A percentile compares a stretch with the other conserved stretches of the same genome.
Conservation (phyloP, 2,329 filamentous ascomycete species). For the Cryphonectria parasitica region DNA sequence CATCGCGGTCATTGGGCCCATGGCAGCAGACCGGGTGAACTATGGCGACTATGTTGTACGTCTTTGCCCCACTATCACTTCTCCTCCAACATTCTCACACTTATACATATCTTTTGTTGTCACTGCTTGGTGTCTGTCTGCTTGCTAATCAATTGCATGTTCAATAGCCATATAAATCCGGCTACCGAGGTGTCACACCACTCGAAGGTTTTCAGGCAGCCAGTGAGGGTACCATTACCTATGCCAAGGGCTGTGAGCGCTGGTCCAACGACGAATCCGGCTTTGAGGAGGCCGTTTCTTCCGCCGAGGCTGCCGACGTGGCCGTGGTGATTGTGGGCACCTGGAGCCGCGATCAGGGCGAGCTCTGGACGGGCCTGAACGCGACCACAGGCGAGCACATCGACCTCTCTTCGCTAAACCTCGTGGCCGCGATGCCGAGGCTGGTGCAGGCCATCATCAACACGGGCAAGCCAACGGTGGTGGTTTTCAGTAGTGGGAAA, state of each 20-base stretch:
- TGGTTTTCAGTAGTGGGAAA: constrained; percentile 72
- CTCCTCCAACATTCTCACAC: neutral
- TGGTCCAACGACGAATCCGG: constrained; percentile 73
- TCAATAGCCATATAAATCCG: constrained; percentile 60
- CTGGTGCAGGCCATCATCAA: constrained; percentile 70
- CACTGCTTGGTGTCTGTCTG: neutral
- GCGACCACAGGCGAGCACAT: constrained; percentile 78
- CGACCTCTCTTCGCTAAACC: constrained; percentile 64
- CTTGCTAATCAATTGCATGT: constrained; percentile 5
- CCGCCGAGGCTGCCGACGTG: constrained; percentile 69
- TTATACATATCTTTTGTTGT: neutral
- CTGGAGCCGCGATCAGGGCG: constrained; percentile 73
- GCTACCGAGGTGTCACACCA: constrained; percentile 69
- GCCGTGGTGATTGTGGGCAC: constrained; percentile 76
- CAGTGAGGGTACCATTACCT: constrained; percentile 64
- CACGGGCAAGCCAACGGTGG: constrained; percentile 68
- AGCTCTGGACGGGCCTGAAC: constrained; percentile 72
- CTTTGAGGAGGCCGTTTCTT: constrained; percentile 67
- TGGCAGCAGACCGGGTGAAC: constrained; percentile 73
- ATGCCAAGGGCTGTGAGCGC: constrained; percentile 71
- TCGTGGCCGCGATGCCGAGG: constrained; percentile 71
- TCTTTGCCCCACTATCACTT: neutral
- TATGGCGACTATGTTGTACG: constrained; percentile 33
- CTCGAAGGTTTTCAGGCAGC: constrained; percentile 68
- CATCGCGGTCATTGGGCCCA: constrained; percentile 74